These are phyloP conservation scores for Microsporum canis DNA, from an alignment of 2,329 filamentous ascomycete genomes.

Conservation along the genomic window DNA sequence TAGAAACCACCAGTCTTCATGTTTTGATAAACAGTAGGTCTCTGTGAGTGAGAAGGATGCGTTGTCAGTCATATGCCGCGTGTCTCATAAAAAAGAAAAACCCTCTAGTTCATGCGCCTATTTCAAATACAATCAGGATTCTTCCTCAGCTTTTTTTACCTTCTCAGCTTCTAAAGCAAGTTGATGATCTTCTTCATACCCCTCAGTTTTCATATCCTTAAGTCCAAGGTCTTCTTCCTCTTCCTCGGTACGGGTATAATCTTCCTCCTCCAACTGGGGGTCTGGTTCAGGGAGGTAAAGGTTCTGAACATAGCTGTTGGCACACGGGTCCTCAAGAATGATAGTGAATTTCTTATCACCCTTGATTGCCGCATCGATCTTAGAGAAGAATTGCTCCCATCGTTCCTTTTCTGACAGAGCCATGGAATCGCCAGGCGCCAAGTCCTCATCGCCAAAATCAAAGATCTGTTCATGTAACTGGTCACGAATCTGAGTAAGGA, in stretches of 20 bases:
- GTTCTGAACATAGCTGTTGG: conserved; percentile 88
- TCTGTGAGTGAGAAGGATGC: neutral
- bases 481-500: conserved; percentile 82
- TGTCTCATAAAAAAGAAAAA: neutral
- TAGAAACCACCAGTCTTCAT: neutral
- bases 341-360: conserved; percentile 73
- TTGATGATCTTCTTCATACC: conserved; percentile 54
- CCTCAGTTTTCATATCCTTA: conserved; percentile 84
- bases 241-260: conserved; percentile 77
- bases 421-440: conserved; percentile 68
- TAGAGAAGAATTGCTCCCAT: conserved; percentile 73
- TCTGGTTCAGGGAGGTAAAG: conserved; percentile 69
- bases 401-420: conserved; percentile 50
- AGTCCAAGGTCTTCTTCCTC: conserved; percentile 90
- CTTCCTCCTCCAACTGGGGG: conserved; percentile 66
- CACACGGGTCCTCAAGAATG: conserved; percentile 75
- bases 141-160: neutral
- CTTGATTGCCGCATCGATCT: conserved; percentile 64
- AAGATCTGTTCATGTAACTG: conserved; percentile 85
- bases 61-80: neutral
- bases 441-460: conserved; percentile 49
- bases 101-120: neutral
- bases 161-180: neutral
- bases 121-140: neutral
- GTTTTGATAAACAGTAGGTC: neutral